Evolutionary conservation across 2,329 filamentous ascomycete genomes (phyloP).

Genomic region (Anthostomella pinea): DNA sequence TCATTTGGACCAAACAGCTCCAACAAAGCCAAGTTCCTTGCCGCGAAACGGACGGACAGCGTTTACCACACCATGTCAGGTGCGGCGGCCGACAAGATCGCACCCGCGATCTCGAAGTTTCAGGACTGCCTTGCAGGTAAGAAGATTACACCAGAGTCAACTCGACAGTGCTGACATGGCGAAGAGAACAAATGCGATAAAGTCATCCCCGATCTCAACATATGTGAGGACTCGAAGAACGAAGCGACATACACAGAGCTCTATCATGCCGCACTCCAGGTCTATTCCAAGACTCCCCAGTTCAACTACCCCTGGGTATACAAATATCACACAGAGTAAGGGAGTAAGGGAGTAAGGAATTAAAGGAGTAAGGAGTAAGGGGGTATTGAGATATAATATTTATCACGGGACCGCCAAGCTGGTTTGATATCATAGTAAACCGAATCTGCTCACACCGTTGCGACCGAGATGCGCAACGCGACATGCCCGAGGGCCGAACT

Average conservation of each 20-base stretch:
- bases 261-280: conserved; percentile 11
- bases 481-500: too few species aligned
- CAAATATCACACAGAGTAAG: too few species aligned
- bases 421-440: too few species aligned
- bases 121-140: conserved; percentile 16
- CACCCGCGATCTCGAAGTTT: conserved; percentile 11
- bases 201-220: conserved; percentile 13
- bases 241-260: conserved; percentile 13
- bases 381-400: too few species aligned
- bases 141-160: neutral
- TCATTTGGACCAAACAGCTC: conserved; percentile 17
- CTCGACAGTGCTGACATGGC: conserved; percentile 3
- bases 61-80: conserved; percentile 10
- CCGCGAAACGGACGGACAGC: conserved; percentile 13
- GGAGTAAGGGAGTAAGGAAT: too few species aligned
- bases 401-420: too few species aligned
- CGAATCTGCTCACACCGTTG: too few species aligned
- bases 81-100: conserved; percentile 12
- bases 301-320: conserved; percentile 19
- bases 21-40: conserved; percentile 14
- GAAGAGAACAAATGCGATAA: conserved; percentile 13
- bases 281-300: conserved; percentile 14
- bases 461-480: too few species aligned
- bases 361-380: too few species aligned
- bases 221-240: conserved; percentile 11